phyloP scores from a whole-genome alignment of 2,329 filamentous ascomycete species.

The Aphanocladium album region DNA sequence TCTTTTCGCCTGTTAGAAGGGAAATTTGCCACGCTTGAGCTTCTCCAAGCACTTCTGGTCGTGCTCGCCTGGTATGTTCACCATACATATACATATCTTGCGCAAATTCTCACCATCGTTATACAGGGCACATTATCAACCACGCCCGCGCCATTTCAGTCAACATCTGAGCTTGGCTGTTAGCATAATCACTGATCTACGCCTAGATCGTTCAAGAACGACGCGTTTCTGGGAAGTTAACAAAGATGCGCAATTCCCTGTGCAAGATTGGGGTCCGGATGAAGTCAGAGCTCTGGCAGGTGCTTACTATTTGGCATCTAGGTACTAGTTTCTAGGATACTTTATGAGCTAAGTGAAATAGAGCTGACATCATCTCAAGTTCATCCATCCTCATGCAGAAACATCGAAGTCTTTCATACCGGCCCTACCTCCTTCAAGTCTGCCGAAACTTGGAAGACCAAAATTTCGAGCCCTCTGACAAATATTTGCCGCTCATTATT shows the following conservation, averaged over 20 bases:
- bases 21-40: constrained; percentile 23
- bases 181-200: constrained; percentile 28
- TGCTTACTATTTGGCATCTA: constrained; percentile 28
- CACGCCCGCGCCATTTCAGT: constrained; percentile 22
- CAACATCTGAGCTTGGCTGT: constrained; percentile 27
- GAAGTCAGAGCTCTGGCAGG: constrained; percentile 27
- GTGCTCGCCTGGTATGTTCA: constrained; percentile 25
- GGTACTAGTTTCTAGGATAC: constrained; percentile 16
- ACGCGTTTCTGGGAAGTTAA: constrained; percentile 24
- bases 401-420: constrained; percentile 23
- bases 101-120: not conserved
- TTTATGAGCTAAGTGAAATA: not conserved
- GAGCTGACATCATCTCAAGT: constrained; percentile 10
- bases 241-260: constrained; percentile 14
- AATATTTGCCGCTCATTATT: constrained; percentile 26
- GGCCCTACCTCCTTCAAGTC: constrained; percentile 24
- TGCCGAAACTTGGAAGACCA: constrained; percentile 18
- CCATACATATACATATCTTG: not conserved
- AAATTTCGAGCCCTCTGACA: constrained; percentile 19
- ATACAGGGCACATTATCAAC: constrained; percentile 29
- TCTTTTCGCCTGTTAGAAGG: constrained; percentile 20
- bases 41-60: constrained; percentile 27
- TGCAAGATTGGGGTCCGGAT: constrained; percentile 20
- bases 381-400: constrained; percentile 28
- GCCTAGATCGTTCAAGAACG: constrained; percentile 25